Conservation (phyloP, 352 stramenopile species). For the Pythium coloratum region DNA sequence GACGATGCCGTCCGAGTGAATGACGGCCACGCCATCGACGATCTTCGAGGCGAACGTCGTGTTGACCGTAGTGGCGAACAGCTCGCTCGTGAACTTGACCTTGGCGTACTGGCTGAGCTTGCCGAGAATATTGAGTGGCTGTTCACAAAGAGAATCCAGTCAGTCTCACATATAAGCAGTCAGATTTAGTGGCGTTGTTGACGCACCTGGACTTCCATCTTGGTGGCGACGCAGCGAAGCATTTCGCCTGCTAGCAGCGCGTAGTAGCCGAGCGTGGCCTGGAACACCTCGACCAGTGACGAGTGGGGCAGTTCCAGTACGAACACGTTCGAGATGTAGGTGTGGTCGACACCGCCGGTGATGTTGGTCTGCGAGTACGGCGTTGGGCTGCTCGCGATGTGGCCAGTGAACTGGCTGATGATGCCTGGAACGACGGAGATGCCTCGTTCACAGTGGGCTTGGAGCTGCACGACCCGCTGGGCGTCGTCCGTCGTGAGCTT, state of each 20-base stretch:
- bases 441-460: constrained; percentile 36
- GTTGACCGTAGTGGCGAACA: constrained; percentile 41
- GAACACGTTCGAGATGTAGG: constrained; percentile 55
- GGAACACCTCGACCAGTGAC: constrained; percentile 35
- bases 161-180: neutral
- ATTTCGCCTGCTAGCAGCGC: constrained; percentile 35
- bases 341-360: constrained; percentile 47
- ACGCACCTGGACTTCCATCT: constrained; percentile 32
- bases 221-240: constrained; percentile 30
- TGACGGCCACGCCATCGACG: constrained; percentile 31
- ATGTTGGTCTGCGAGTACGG: constrained; percentile 63
- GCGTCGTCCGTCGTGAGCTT: constrained; percentile 18
- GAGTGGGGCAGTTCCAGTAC: constrained; percentile 45
- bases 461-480: constrained; percentile 38
- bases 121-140: constrained; percentile 37
- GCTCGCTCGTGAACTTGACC: constrained; percentile 45
- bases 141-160: neutral
- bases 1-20: constrained; percentile 53
- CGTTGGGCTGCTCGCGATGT: constrained; percentile 35
- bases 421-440: constrained; percentile 38
- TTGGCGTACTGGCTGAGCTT: constrained; percentile 37
- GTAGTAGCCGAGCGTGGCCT: constrained; percentile 43
- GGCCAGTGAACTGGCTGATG: constrained; percentile 38
- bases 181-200: neutral
- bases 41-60: constrained; percentile 39